Conservation (phyloP, 352 stramenopile species). For the Aphanomyces cochlioides region DNA sequence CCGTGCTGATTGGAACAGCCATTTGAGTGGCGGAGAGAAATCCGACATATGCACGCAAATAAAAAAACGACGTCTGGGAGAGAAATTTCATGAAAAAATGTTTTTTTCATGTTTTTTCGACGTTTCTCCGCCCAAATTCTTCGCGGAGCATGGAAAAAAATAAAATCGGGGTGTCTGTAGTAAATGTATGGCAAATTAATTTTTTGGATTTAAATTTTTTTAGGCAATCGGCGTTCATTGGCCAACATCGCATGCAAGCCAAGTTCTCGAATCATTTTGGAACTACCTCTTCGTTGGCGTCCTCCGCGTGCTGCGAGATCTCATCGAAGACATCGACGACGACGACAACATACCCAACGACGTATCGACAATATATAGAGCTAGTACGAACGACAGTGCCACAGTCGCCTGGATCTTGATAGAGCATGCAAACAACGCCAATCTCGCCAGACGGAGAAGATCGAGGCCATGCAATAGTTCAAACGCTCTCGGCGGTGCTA, state of each 20-base stretch:
- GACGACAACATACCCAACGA: background rate
- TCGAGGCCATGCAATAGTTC: slow-evolving; percentile 68
- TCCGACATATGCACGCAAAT: background rate
- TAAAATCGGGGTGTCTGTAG: background rate
- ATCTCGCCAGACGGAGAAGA: slow-evolving; percentile 49
- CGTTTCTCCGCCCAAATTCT: slow-evolving; percentile 13
- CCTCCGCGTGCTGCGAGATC: background rate
- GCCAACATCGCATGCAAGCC: slow-evolving; percentile 13
- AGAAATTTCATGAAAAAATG: background rate
- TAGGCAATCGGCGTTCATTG: slow-evolving; percentile 8
- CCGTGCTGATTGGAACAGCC: slow-evolving; percentile 5
- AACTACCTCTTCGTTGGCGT: background rate
- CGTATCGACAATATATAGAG: background rate
- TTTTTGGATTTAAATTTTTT: background rate
- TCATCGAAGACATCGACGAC: background rate
- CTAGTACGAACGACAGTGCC: background rate
- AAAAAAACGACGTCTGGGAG: background rate
- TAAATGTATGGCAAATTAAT: too few species aligned
- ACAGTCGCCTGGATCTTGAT: background rate
- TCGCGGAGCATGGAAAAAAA: slow-evolving; percentile 1
- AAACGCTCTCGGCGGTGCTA: slow-evolving; percentile 71
- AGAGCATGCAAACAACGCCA: slow-evolving; percentile 6
- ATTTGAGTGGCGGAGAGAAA: slow-evolving; percentile 14
- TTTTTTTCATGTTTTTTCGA: slow-evolving; percentile 9
- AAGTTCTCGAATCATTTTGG: slow-evolving; percentile 25